These are phyloP conservation scores for Sisymbrium irio DNA, from an alignment of 345 rosid species.

Conservation along the genomic window DNA sequence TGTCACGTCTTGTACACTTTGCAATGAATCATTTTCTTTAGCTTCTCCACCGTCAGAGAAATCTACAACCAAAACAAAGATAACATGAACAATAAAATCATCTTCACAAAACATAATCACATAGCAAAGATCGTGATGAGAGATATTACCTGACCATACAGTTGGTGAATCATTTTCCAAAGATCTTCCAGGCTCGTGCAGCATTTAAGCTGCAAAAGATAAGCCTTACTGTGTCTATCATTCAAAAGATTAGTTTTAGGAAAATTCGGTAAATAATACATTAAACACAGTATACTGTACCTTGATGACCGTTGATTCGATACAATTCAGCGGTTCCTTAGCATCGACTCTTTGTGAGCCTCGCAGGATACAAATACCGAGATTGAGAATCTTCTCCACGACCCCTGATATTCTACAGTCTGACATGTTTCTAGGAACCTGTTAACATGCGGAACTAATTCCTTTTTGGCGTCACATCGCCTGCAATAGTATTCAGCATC, in stretches of 20 bases:
- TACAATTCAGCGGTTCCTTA: constrained; percentile 42
- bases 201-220: constrained; percentile 53
- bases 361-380: constrained; percentile 58
- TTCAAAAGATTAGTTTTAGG: constrained; percentile 20
- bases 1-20: constrained; percentile 34
- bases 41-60: constrained; percentile 36
- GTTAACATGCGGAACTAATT: constrained; percentile 61
- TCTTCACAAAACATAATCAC: background rate
- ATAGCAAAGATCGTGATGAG: constrained; percentile 2
- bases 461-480: constrained; percentile 71
- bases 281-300: constrained; percentile 36
- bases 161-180: constrained; percentile 48
- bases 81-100: background rate
- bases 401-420: constrained; percentile 52
- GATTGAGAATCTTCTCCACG: constrained; percentile 54
- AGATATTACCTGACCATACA: constrained; percentile 44
- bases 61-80: constrained; percentile 31
- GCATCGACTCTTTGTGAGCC: constrained; percentile 57
- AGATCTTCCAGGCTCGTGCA: constrained; percentile 57
- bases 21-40: constrained; percentile 25
- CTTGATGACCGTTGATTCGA: constrained; percentile 56
- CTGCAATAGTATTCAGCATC: constrained; percentile 87
- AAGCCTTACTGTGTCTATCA: no score
- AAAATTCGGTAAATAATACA: background rate
- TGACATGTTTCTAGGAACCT: constrained; percentile 54